Evolutionary conservation across 208 protist species (phyloP).

Genomic region (Plasmodiophora brassicae): DNA sequence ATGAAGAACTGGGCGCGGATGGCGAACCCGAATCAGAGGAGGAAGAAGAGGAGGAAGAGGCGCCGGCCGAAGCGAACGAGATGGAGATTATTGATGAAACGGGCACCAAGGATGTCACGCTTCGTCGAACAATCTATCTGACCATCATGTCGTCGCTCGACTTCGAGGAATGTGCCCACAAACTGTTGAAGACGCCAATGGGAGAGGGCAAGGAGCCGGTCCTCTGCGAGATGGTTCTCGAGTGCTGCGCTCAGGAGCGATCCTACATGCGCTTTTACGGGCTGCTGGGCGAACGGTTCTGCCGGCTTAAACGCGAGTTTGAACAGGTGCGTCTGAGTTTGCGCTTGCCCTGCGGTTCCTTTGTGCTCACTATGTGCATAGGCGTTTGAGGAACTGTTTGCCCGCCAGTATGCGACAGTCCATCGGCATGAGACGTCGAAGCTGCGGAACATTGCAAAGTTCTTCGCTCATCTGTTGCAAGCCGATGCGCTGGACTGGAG

Average conservation of each 20-base stretch:
- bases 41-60: constrained; percentile 50
- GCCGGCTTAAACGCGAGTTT: constrained; percentile 78
- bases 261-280: constrained; percentile 90
- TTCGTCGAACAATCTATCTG: constrained; percentile 92
- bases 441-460: constrained; percentile 91
- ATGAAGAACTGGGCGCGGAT: constrained; percentile 58
- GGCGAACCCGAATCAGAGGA: constrained; percentile 55
- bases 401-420: constrained; percentile 79
- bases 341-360: neutral
- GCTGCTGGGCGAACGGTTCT: constrained; percentile 89
- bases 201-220: constrained; percentile 56
- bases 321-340: constrained; percentile 59
- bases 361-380: neutral
- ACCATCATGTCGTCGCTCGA: constrained; percentile 91
- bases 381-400: constrained; percentile 47
- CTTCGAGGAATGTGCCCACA: constrained; percentile 97
- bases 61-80: constrained; percentile 36
- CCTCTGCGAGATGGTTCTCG: constrained; percentile 92
- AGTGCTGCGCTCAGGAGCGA: constrained; percentile 91
- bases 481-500: constrained; percentile 43
- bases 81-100: constrained; percentile 64
- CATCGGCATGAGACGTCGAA: constrained; percentile 88
- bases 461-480: constrained; percentile 88
- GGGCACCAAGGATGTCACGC: constrained; percentile 74
- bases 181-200: constrained; percentile 79